Conservation (phyloP, 345 rosid genomes). For the Populus alba region DNA sequence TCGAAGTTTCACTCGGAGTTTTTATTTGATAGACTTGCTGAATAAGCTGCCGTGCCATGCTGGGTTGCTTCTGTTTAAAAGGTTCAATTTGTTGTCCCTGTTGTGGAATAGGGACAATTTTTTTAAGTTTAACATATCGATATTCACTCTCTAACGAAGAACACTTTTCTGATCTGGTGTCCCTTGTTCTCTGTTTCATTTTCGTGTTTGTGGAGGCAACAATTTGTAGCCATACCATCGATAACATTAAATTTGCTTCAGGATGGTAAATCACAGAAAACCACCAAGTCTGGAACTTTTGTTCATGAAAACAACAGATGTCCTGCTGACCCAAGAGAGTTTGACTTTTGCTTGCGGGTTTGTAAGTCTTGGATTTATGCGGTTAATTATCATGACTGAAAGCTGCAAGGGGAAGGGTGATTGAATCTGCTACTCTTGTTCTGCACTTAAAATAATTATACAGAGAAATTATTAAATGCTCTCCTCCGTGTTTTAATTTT, state of each 20-base stretch:
- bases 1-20: background rate
- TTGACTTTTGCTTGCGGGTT: background rate
- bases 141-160: background rate
- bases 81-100: slow-evolving; percentile 9
- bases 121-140: no score
- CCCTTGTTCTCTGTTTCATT: background rate
- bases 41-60: background rate
- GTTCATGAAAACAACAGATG: background rate
- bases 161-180: background rate
- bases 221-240: no score
- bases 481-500: no score
- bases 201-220: no score
- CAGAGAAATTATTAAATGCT: no score
- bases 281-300: background rate
- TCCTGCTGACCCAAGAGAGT: background rate
- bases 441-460: no score
- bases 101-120: background rate
- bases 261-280: no score
- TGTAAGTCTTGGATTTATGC: no score
- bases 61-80: background rate
- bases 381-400: no score
- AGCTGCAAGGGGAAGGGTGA: no score
- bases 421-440: no score
- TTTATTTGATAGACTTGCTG: slow-evolving; percentile 2
- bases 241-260: background rate